Conservation (phyloP, 202 grass and related monocot genomes). For the Panicum virgatum region DNA sequence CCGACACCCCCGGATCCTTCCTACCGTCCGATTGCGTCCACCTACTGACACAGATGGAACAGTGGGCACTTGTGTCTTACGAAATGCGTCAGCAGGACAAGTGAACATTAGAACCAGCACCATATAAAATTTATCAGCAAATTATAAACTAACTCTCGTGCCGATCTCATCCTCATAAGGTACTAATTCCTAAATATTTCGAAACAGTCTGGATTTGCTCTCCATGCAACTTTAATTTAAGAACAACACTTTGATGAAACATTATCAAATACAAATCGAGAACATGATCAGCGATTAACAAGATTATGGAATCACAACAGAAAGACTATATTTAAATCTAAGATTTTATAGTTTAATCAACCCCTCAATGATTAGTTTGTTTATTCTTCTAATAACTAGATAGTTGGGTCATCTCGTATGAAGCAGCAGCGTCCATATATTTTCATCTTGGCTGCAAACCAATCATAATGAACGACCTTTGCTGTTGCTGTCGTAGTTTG, state of each 20-base stretch:
- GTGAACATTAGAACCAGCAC: not conserved
- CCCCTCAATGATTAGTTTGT: not conserved
- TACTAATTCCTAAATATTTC: not conserved
- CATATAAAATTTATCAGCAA: not conserved
- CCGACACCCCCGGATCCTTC: not conserved
- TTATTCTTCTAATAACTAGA: not conserved
- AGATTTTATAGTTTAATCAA: not conserved
- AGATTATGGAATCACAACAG: not conserved
- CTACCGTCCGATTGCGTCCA: not conserved
- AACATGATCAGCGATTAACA: not conserved
- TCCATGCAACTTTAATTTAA: not conserved
- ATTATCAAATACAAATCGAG: not conserved
- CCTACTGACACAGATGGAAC: not conserved
- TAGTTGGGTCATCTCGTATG: not conserved
- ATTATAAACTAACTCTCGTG: not conserved
- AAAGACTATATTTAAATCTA: not conserved
- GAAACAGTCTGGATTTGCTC: not conserved
- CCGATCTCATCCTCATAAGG: not conserved
- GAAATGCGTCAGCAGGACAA: not conserved
- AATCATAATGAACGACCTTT: not conserved
- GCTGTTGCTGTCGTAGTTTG: not conserved
- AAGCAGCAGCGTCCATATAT: not conserved
- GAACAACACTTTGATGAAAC: not conserved
- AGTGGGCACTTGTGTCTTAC: not conserved
- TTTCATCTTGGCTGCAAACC: not conserved